Conservation (phyloP, 306 rosid species). For the Dicorynia guianensis region DNA sequence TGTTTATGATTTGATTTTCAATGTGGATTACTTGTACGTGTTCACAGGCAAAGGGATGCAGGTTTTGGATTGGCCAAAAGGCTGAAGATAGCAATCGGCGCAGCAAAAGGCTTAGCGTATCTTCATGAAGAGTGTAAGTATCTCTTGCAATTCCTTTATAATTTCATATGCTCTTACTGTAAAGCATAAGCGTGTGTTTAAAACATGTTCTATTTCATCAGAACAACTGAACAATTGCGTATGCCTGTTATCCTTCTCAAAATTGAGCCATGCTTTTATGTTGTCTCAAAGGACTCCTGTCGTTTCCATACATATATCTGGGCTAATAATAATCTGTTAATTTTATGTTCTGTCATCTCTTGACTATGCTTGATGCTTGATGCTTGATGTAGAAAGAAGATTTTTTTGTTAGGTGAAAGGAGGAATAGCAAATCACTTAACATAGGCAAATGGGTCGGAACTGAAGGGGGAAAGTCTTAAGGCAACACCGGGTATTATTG, state of each 20-base stretch:
- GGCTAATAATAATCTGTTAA: not conserved
- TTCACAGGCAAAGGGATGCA: slow-evolving; percentile 58
- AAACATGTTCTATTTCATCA: slow-evolving; percentile 7
- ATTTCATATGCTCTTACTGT: not conserved
- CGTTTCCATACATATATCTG: not conserved
- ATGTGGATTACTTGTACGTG: slow-evolving; percentile 12
- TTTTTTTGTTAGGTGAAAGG: no score
- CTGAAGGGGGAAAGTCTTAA: no score
- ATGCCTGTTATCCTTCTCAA: slow-evolving; percentile 2
- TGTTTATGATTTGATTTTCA: slow-evolving; percentile 19
- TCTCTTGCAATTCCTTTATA: slow-evolving; percentile 20
- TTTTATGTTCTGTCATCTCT: not conserved
- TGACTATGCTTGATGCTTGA: not conserved
- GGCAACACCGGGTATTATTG: no score
- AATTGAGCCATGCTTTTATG: not conserved
- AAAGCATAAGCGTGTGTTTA: not conserved
- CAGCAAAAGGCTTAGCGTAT: slow-evolving; percentile 94
- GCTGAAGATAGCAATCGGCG: slow-evolving; percentile 81
- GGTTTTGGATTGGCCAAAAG: slow-evolving; percentile 81
- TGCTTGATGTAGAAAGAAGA: no score
- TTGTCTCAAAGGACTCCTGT: not conserved
- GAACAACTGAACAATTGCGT: slow-evolving; percentile 3
- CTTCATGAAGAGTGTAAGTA: slow-evolving; percentile 89
- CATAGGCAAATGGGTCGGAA: no score
- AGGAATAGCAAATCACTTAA: no score